phyloP scores from a whole-genome alignment of 208 protist species.

The Acanthamoeba castellanii region DNA sequence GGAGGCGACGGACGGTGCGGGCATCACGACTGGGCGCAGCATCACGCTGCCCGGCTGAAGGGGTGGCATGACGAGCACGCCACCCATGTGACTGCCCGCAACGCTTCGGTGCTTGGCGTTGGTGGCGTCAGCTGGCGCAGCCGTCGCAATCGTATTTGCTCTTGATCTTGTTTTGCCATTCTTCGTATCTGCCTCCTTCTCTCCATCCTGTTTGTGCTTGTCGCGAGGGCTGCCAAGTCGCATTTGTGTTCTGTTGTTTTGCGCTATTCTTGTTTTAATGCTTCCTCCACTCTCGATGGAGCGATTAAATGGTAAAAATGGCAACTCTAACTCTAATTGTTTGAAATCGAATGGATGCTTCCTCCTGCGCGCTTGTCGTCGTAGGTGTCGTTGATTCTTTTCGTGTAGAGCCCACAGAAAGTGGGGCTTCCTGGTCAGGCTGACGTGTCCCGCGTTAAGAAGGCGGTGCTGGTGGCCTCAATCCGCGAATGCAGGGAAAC shows the following conservation, averaged over 20 bases:
- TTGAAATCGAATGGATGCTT: too few species aligned
- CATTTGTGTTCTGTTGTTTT: background rate
- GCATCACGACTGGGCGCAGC: background rate
- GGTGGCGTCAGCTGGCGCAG: background rate
- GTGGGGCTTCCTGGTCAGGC: too few species aligned
- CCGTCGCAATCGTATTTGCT: background rate
- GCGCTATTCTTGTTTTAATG: too few species aligned
- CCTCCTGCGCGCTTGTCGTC: too few species aligned
- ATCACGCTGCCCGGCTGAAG: slow-evolving; percentile 37
- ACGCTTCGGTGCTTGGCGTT: background rate
- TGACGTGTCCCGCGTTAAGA: too few species aligned
- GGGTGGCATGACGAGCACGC: slow-evolving; percentile 37
- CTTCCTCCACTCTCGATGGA: background rate
- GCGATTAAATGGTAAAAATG: too few species aligned
- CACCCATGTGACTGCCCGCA: slow-evolving; percentile 3
- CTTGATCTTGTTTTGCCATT: background rate
- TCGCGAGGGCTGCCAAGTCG: background rate
- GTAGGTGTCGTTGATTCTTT: too few species aligned
- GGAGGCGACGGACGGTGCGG: background rate
- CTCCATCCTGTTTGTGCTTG: background rate
- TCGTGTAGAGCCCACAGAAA: too few species aligned
- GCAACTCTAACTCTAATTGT: too few species aligned
- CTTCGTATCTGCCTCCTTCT: background rate
- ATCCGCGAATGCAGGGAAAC: too few species aligned
- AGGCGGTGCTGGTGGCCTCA: too few species aligned